phyloP scores from a whole-genome alignment of 257 asterid species.

The Primulina eburnea region DNA sequence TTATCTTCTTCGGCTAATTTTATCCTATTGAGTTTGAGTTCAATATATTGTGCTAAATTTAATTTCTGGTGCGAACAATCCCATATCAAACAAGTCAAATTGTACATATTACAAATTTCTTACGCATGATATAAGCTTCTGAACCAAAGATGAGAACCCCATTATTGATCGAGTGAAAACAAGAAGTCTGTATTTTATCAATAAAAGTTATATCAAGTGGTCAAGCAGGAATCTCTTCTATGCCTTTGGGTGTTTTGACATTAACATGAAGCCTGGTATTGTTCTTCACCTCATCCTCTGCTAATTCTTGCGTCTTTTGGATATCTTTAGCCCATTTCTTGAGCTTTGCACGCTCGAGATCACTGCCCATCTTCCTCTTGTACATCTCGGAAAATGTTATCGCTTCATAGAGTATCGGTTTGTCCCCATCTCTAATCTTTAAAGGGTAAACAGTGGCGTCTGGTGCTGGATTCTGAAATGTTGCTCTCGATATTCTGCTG shows the following conservation, averaged over 20 bases:
- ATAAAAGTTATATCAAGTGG: neutral
- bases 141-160: no score
- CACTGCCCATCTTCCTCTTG: conserved; percentile 76
- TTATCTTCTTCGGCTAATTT: no score
- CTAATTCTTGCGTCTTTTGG: conserved; percentile 24
- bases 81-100: no score
- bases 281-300: conserved; percentile 18
- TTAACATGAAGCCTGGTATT: conserved; percentile 30
- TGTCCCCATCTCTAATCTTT: conserved; percentile 52
- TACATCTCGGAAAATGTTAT: conserved; percentile 73
- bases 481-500: conserved; percentile 75
- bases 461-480: conserved; percentile 79
- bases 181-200: neutral
- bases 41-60: no score
- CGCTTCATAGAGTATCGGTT: conserved; percentile 48
- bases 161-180: no score
- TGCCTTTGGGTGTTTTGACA: conserved; percentile 18
- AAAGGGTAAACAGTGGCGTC: conserved; percentile 71
- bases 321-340: conserved; percentile 56
- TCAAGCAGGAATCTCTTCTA: conserved; percentile 45
- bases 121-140: no score
- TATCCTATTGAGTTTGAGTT: no score
- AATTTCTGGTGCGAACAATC: no score
- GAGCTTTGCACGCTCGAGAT: conserved; percentile 57
- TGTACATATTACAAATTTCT: no score